Base-by-base conservation (phyloP, 768 basidiomycete species). In the Zangia roseola region DNA sequence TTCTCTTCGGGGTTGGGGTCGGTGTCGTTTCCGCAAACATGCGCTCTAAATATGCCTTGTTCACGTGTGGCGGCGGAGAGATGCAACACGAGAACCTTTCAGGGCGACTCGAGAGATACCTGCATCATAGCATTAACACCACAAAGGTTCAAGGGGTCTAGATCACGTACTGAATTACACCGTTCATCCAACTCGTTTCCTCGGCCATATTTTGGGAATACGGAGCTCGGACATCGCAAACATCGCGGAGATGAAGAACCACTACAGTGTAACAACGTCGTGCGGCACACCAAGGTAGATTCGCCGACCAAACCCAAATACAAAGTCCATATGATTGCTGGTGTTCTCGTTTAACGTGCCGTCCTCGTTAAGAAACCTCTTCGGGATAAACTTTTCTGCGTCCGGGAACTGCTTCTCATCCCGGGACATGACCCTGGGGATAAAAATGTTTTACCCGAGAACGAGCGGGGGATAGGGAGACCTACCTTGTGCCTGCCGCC, bases 271-370 rank as follows among this genome's bases (percentile, higher is more conserved):
- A n/a, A 14, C 2, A 14, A 31, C 30, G 13, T 31, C 9, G 30
- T 3, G 17, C 16, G 8, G 12, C 44, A 12, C 5, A 49, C 45
- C 48, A 2, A 34, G 45, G 28, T 47, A 55, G 23, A 46, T 38
- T 34, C 50, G n/a, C 17, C 47, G 46, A 13, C 57, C 56, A 28
- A 58, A 58, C 10, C 47, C 57, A 25, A 56, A 59, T 8, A 24
- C 17, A 20, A 52, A 59, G 10, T 52, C 42, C 24, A 26, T 26
- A 6, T 43, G 43, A 38, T 52, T 24, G 12, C 49, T 49, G 24
- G 46, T 24, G 12, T 55, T 49, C 24, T 49, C 38, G 2, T 47
- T 59, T 35, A 53, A 4, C 14, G 17, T 31, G 2, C 58, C 53
- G 3, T 58, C 43, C 12, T 35, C 31, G 1, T 40, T 17, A 6